Evolutionary conservation across 345 rosid genomes (phyloP), one percentile per base, ranked within the genome.

Genomic region (Cardiospermum halicacabum): DNA sequence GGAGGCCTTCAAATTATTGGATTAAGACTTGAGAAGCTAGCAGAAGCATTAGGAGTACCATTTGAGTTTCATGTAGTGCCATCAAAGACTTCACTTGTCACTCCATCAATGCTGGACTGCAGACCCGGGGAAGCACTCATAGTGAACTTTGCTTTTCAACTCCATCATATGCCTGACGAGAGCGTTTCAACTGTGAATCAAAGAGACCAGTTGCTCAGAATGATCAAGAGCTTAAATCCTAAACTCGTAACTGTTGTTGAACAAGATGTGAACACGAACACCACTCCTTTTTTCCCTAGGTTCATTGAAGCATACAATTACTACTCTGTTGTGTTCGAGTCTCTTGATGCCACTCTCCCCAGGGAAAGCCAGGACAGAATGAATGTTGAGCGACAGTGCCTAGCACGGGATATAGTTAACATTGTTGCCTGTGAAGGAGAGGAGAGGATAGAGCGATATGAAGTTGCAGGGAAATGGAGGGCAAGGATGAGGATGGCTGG

Each of bases 131-230:
- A 94, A 75, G 87, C 96, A 25, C 74, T 94, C 7, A 19, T 91
- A 0, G 96, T 94, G 4, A 94, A 94, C 81, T 94, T 94, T 60
- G 91, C 99, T n/a, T 94, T 87, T 74, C 99, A 87, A 68, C 96
- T 94, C 56, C 99, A 94, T 76, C 99, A 94, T 81, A 91, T 94
- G 97, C 99, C 99, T 7, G 99, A 94, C 56, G 99, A 94, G 79
- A 94, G 99, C 50, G 99, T 94, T 54, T 89, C 99, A 22, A 87
- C 91, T 1, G 85, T 85, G 19, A 94, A 94, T 48, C 84, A 80
- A 77, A 82, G 99, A 22, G 99, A 94, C 77, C 91, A 83, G 79
- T 92, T 94, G 11, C 97, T 94, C 53, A 85, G 81, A 66, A 84
- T 90, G 95, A 92, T 89, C 11, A 91, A 85, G 85, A 81, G 91